These are phyloP conservation scores for Colletotrichum sp. DNA, from an alignment of 2,329 filamentous ascomycete species.

Conservation along the genomic window DNA sequence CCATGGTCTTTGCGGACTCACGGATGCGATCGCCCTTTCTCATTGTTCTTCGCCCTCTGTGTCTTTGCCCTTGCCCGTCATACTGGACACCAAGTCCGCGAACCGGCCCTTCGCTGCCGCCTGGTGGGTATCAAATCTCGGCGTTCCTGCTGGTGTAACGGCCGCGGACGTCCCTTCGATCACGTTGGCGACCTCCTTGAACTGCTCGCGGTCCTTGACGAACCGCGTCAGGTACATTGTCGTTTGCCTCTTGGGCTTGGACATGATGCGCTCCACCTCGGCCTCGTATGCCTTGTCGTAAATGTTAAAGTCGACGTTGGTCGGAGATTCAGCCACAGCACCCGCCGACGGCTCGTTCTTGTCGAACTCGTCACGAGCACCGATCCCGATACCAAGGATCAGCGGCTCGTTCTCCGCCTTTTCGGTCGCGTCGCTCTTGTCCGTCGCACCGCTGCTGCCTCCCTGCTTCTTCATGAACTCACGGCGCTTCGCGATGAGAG, in stretches of 20 bases:
- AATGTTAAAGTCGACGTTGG: slow-evolving; percentile 82
- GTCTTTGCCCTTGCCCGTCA: neutral
- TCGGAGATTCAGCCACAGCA: slow-evolving; percentile 82
- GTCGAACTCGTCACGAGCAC: slow-evolving; percentile 53
- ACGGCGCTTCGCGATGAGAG: slow-evolving; percentile 52
- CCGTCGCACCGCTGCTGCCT: slow-evolving; percentile 53
- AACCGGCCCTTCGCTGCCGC: slow-evolving; percentile 11
- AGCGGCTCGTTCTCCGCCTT: slow-evolving; percentile 65
- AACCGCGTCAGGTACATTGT: slow-evolving; percentile 55
- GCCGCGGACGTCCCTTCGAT: slow-evolving; percentile 30
- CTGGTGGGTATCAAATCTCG: slow-evolving; percentile 20
- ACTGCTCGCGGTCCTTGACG: slow-evolving; percentile 47
- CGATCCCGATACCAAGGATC: slow-evolving; percentile 79
- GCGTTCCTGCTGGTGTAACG: slow-evolving; percentile 11
- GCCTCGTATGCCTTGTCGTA: slow-evolving; percentile 88
- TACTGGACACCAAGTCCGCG: slow-evolving; percentile 15
- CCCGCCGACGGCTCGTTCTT: slow-evolving; percentile 42
- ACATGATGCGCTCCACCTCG: slow-evolving; percentile 75
- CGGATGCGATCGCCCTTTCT: neutral
- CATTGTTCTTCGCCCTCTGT: neutral
- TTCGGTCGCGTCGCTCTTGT: slow-evolving; percentile 53
- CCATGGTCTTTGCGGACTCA: neutral
- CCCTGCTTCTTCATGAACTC: slow-evolving; percentile 38
- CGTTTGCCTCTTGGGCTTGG: slow-evolving; percentile 43
- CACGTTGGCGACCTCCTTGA: slow-evolving; percentile 41